phyloP scores from a whole-genome alignment of 192 early-diverging fungal species.

The Coemansia sp. region DNA sequence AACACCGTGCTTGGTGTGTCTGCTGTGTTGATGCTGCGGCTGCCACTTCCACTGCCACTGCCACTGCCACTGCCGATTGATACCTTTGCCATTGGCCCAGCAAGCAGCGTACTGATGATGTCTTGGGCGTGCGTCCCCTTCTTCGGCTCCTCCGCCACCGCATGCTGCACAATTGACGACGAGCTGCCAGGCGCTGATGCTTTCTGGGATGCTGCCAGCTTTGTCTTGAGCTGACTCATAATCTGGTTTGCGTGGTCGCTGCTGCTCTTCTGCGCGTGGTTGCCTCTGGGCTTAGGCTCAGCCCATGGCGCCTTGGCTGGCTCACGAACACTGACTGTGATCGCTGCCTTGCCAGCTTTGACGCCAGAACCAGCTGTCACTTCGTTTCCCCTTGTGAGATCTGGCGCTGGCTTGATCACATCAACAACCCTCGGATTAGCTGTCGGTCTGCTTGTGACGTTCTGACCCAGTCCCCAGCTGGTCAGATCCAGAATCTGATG shows the following conservation, averaged over 20 bases:
- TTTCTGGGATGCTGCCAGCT: conserved; percentile 7
- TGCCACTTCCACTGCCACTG: neutral
- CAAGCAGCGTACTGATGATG: conserved; percentile 45
- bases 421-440: conserved; percentile 32
- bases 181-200: neutral
- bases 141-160: neutral
- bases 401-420: conserved; percentile 21
- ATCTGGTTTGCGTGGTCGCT: conserved; percentile 30
- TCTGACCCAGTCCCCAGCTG: conserved; percentile 42
- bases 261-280: conserved; percentile 4
- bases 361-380: conserved; percentile 4
- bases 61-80: conserved; percentile 8
- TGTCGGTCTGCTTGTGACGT: conserved; percentile 11
- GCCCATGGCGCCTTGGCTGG: conserved; percentile 43
- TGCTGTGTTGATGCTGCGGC: too few relatives aligned
- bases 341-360: neutral
- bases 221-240: conserved; percentile 31
- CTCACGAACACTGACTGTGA: conserved; percentile 32
- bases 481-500: conserved; percentile 74
- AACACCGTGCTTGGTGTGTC: conserved; percentile 1
- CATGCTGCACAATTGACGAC: neutral
- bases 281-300: neutral
- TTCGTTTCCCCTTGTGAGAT: conserved; percentile 5
- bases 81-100: conserved; percentile 27
- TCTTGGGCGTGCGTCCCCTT: conserved; percentile 31